Evolutionary conservation across 345 rosid genomes (phyloP).

Genomic region (Salix purpurea): DNA sequence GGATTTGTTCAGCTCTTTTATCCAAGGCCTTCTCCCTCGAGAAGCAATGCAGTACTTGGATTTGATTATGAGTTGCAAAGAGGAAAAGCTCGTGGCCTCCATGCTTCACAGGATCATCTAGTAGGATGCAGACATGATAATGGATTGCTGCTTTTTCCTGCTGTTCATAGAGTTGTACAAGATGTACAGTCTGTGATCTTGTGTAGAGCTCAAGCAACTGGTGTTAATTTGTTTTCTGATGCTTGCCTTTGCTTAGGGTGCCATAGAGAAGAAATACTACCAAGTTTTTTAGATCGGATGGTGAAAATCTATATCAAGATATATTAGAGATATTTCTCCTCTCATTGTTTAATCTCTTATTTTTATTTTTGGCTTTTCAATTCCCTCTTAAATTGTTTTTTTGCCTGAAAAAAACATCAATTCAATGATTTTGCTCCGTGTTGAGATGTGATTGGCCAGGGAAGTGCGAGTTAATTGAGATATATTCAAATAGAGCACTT

Average conservation of each 20-base stretch:
- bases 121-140: neutral
- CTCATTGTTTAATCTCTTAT: no score
- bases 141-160: neutral
- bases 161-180: neutral
- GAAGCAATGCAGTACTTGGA: conserved; percentile 65
- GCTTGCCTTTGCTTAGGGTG: neutral
- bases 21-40: conserved; percentile 53
- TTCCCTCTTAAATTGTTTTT: no score
- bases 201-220: neutral
- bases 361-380: no score
- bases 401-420: no score
- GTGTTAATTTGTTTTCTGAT: neutral
- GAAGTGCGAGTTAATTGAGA: no score
- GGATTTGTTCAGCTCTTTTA: conserved; percentile 39
- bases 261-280: neutral
- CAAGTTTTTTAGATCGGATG: neutral
- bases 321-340: no score
- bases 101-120: conserved; percentile 10
- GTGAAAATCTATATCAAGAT: no score
- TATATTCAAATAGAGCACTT: no score
- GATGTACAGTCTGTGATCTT: neutral
- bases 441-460: no score
- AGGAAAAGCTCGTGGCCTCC: conserved; percentile 17
- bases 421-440: no score
- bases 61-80: conserved; percentile 40